Percentiles rank a stretch among this genome's conserved stretches.
Evolutionary conservation across 2,329 filamentous ascomycete genomes (phyloP).

Genomic region (Penicillium sp.): DNA sequence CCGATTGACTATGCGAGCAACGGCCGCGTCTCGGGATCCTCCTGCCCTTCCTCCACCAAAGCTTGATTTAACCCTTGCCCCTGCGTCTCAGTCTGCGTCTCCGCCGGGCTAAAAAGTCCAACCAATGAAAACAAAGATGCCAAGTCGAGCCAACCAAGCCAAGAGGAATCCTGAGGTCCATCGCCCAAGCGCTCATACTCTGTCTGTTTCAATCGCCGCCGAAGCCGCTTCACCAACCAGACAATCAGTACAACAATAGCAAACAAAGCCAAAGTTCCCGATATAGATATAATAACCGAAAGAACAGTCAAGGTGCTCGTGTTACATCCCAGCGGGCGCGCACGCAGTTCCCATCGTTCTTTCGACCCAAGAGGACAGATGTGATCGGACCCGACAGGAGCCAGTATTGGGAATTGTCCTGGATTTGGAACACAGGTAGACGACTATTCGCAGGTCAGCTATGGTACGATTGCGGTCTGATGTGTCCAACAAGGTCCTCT

Average conservation of each 20-base stretch:
- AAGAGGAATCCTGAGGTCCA: not conserved
- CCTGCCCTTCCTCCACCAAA: conserved; percentile 6
- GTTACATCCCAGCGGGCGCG: conserved; percentile 40
- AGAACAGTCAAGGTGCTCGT: conserved; percentile 44
- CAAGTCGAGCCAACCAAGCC: not conserved
- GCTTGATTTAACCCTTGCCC: not conserved
- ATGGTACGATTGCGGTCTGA: not conserved
- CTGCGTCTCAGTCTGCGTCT: not conserved
- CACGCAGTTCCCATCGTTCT: conserved; percentile 45
- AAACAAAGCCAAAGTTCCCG: conserved; percentile 29
- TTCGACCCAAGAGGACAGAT: conserved; percentile 42
- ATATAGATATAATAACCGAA: conserved; percentile 33
- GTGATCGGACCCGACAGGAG: conserved; percentile 33
- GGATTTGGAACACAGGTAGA: conserved; percentile 43
- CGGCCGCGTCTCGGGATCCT: conserved; percentile 26
- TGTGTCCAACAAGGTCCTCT: not conserved
- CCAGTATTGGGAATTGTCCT: conserved; percentile 37
- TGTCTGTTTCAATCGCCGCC: conserved; percentile 10
- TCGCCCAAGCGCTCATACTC: conserved; percentile 8
- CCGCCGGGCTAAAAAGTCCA: not conserved
- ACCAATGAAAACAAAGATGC: not conserved
- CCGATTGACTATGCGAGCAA: conserved; percentile 21
- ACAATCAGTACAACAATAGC: conserved; percentile 18
- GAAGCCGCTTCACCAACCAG: conserved; percentile 14
- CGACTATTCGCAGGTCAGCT: conserved; percentile 27